Evolutionary conservation across 2,329 filamentous ascomycete species (phyloP), one percentile per base, ranked within the genome.

Genomic region (Arachnopeziza araneosa): DNA sequence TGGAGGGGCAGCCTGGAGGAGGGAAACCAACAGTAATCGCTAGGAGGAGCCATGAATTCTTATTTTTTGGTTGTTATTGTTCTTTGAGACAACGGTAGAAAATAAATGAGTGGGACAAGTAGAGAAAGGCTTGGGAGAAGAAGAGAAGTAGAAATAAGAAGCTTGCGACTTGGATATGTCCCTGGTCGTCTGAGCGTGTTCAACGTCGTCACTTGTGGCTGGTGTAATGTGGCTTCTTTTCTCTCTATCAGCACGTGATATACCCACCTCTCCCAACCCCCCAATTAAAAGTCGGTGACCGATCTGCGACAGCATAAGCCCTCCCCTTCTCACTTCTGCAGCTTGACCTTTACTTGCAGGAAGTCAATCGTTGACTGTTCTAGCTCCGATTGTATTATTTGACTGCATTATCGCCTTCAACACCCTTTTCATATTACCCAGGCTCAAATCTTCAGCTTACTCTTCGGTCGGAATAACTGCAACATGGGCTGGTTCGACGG

Each of bases 401-500:
- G 50, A 23, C 14, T 9, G 26, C 21, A 52, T 9, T 52, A 22
- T 12, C 21, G n/a, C n/a, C 50, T 22, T 23, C 6, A 17, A 17
- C 10, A 3, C 50, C 50, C 50, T 52, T n/a, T 23, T n/a, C n/a
- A 52, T 52, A 52, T 10, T 24, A 2, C 19, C 10, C 7, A 52
- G 21, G 4, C n/a, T 52, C 50, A 52, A 52, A 6, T 24, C 52
- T 22, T n/a, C 9, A 5, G 24, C 52, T 44, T 19, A 44, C 10
- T 44, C 17, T 19, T 4, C 36, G 10, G 10, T 6, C 17, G 36
- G 12, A 50, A 17, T 26, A 59, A 17, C 32, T 19, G 6, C 53
- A 48, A 55, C 52, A 79, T 79, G 77, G 77, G 75, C 62, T 79
- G 76, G 77, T 78, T 79, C 62, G 75, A 78, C 65, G 75, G 75